Evolutionary conservation across 116 monocot species (phyloP), one percentile per base, ranked within the genome.

Genomic region (Trichopus zeylanicus): DNA sequence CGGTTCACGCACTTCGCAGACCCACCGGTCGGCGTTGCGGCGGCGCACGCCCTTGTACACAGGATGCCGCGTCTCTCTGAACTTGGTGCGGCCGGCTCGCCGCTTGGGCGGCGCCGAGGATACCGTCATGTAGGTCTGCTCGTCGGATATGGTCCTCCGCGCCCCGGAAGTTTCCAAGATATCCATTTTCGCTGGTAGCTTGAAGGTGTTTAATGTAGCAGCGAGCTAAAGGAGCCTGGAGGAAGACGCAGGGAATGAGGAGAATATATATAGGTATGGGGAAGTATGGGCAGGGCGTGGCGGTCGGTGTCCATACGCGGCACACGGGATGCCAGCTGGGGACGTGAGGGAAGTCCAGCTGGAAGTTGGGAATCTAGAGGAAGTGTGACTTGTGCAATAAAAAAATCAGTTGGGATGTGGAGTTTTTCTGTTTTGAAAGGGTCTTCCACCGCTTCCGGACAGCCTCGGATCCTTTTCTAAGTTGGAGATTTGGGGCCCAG

Each of bases 1-100:
- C 3, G 84, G 84, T 48, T 79, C 79, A 5, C 84, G 71, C 10
- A 84, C 73, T 57, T 84, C 84, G 65, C 72, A 84, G 23, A 84
- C 79, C 84, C 84, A 84, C 23, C 57, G 28, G 11, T 39, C 63
- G 4, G 57, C 19, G 48, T 47, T 26, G 46, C 80, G 48, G 19
- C 16, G 74, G 19, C 80, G 75, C 7, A 80, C 75, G 29, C 80
- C 80, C 29, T 60, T 61, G 74, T 52, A 79, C 39, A 79, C 46
- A 1, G 79, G 79, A 51, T 79, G 79, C 33, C 78, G 61, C 6
- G 78, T 78, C 54, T 78, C 78, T 18, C 59, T 51, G 60, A 78
- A 78, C 65, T 78, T 78, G 30, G 78, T 78, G n/a, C 78, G 52
- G 20, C 78, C 78, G 26, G 78, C 72, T 0, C 64, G 72, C 13